Conservation (phyloP, 2,329 filamentous ascomycete species). For the Arthrinium phaeospermum region DNA sequence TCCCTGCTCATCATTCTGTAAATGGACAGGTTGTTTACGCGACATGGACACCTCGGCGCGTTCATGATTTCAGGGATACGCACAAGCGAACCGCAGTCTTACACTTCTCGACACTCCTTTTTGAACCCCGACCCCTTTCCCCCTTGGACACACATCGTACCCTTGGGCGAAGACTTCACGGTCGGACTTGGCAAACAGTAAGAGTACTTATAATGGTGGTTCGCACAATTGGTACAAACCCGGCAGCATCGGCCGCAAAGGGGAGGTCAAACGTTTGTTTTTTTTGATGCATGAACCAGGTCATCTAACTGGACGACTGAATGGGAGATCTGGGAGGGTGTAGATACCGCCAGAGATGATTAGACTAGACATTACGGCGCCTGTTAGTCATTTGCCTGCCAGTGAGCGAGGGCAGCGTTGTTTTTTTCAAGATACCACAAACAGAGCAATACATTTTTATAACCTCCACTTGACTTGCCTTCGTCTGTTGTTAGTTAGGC, state of each 20-base stretch:
- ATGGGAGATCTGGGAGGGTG: conserved; percentile 10
- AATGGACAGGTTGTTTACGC: conserved; percentile 31
- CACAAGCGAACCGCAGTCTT: background rate
- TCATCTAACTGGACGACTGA: conserved; percentile 22
- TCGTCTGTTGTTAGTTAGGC: background rate
- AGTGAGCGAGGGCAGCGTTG: conserved; percentile 16
- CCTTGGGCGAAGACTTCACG: background rate
- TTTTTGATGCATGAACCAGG: background rate
- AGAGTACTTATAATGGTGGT: conserved; percentile 13
- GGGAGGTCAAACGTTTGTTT: background rate
- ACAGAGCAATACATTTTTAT: background rate
- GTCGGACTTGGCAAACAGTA: background rate
- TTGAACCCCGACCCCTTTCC: background rate
- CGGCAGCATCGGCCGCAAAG: conserved; percentile 20
- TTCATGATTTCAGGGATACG: background rate
- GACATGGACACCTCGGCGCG: background rate
- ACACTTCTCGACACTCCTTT: conserved; percentile 3
- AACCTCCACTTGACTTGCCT: background rate
- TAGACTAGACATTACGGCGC: conserved; percentile 12
- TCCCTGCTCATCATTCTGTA: conserved; percentile 35
- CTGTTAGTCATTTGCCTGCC: conserved; percentile 5
- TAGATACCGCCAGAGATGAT: background rate
- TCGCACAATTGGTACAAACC: conserved; percentile 15
- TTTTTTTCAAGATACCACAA: conserved; percentile 15
- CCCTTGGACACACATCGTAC: background rate